Base-by-base conservation (phyloP, 495 filamentous ascomycete genomes). In the Penicillium cinerascens region DNA sequence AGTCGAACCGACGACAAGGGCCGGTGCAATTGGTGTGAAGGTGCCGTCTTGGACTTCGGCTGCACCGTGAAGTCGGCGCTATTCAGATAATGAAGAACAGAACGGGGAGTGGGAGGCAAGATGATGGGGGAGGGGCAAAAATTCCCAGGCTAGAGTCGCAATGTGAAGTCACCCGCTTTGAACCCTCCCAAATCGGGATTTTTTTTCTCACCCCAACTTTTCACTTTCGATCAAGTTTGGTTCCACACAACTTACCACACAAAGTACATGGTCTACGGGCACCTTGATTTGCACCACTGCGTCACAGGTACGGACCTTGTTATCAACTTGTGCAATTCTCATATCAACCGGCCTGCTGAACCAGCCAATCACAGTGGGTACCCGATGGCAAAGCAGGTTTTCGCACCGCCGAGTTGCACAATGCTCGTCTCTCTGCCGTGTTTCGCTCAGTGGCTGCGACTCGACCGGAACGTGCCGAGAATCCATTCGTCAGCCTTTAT, bases 321-420 rank as follows among this genome's bases (percentile, higher is more conserved):
- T 33, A 33, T 33, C 29, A 33, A 33, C 33, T 41, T 27, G 17
- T 11, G 25, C 13, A 13, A 29, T 33, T 41, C 44, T 22, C 36
- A 58, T 55, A 47, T 46, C 43, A 13, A 51, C 46, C 62, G 59
- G 62, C 51, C 56, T 49, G 53, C 21, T n/a, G 37, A 35, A 58
- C 62, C 62, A 59, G 53, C 62, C 62, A 65, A 65, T 65, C 56
- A 63, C 36, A 39, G 16, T 7, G 21, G 6, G 1, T 13, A 15
- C 40, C 39, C 20, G 29, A 33, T 27, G 9, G n/a, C 48, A 59
- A 65, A 65, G 62, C 62, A 65, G 62, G 62, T 62, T 65, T 65
- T 62, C 37, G 45, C 39, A 49, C 40, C 1, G 33, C 51, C 41
- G 27, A 52, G 43, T 38, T 36, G 17, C 33, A 49, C 17, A 20